These are phyloP conservation scores for Phialemoniopsis sp. DNA, from an alignment of 2,329 filamentous ascomycete genomes.

Conservation along the genomic window DNA sequence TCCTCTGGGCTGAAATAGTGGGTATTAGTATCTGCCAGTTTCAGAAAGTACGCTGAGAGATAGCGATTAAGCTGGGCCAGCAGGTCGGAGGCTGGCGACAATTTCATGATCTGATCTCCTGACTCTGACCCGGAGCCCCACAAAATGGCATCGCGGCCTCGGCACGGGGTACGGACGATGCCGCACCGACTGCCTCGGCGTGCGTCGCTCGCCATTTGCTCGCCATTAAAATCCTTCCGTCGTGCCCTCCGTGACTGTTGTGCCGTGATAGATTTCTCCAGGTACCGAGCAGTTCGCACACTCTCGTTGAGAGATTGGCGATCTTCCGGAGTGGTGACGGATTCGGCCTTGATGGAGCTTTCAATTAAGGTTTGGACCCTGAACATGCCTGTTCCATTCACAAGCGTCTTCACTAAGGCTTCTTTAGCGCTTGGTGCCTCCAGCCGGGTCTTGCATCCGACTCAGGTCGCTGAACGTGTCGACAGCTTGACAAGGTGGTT, in stretches of 20 bases:
- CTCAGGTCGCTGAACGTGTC: no score
- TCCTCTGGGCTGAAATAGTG: not conserved
- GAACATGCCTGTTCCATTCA: no score
- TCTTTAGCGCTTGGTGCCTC: no score
- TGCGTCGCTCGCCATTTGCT: not conserved
- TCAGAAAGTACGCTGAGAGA: not conserved
- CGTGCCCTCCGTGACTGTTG: no score
- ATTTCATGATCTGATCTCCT: slow-evolving; percentile 2
- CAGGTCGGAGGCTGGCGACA: not conserved
- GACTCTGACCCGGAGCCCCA: not conserved
- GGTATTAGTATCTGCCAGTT: not conserved
- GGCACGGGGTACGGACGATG: not conserved
- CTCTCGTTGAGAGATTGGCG: no score
- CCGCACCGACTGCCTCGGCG: not conserved
- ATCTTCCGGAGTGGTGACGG: no score
- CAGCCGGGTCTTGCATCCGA: no score
- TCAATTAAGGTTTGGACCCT: no score
- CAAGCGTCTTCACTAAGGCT: no score
- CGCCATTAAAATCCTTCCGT: not conserved
- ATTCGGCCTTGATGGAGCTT: no score
- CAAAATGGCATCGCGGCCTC: not conserved
- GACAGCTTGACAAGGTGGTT: no score
- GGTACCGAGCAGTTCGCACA: slow-evolving; percentile 1
- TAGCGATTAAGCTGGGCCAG: not conserved
- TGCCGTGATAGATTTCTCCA: slow-evolving; percentile 1